Base-by-base conservation (phyloP, 257 asterid species). In the Solanum okadae region DNA sequence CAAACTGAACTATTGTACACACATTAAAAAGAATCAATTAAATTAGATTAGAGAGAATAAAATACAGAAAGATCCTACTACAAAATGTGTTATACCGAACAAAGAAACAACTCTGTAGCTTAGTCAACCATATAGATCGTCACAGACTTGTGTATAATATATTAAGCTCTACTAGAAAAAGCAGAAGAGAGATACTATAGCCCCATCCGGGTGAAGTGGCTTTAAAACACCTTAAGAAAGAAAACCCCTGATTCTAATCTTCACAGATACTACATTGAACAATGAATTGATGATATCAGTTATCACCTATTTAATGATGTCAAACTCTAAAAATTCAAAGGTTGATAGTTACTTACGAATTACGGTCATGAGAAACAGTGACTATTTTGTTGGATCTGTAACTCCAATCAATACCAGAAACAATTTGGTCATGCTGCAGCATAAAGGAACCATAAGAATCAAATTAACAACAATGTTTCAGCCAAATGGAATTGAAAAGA, bases 381-480 rank as follows among this genome's bases (percentile, higher is more conserved):
- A 97, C 99, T 87, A 97, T 94, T 92, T 92, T 93, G 95, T 96
- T 95, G 22, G 99, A 93, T 72, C 90, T 93, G 86, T 87, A 86
- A 87, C 99, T 89, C 99, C 99, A 97, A 91, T 97, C 99, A 68
- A 97, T 90, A 87, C 98, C 99, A 15, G 99, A 97, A 91, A 97
- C 95, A 93, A 97, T 94, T 93, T 97, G 99, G 91, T 97, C 99
- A 91, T 97, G 99, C 99, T 97, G 98, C 90, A 87, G 88, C 89
- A 90, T 65, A 88, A 87, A 81, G 75, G 84, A 89, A 89, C 86
- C 56, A 42, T 82, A 61, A 87, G 89, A 90, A 87, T 73, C 87
- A 87, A 87, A 71, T 18, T 46, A 81, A 29, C 73, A 35, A 88
- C 22, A 49, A 49, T 20, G 29, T 18, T 29, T 27, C 65, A 79